Evolutionary conservation across 768 basidiomycete species (phyloP).

Genomic region (Boletus rubroflammeus): DNA sequence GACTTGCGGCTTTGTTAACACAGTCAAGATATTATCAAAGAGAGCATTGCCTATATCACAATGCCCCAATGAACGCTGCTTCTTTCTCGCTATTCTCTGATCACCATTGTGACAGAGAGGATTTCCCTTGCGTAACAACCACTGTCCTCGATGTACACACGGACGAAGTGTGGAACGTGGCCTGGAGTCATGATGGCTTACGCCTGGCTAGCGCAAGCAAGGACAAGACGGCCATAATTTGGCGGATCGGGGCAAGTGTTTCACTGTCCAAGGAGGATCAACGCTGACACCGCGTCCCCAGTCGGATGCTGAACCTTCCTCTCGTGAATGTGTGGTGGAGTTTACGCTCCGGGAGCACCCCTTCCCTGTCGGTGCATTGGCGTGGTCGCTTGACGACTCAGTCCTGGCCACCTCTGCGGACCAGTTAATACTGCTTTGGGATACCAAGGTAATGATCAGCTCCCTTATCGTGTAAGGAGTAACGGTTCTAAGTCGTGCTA

Average conservation of each 20-base stretch:
- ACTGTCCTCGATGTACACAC: conserved; percentile 81
- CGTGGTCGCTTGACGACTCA: conserved; percentile 91
- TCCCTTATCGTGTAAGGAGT: background rate
- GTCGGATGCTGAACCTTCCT: conserved; percentile 45
- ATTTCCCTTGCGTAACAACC: conserved; percentile 84
- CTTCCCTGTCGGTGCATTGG: conserved; percentile 74
- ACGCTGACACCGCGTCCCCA: conserved; percentile 22
- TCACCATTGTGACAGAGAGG: conserved; percentile 74
- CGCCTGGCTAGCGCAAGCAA: conserved; percentile 85
- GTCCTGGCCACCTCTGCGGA: conserved; percentile 83
- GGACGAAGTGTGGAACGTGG: conserved; percentile 94
- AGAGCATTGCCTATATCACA: conserved; percentile 83
- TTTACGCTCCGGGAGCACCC: conserved; percentile 70
- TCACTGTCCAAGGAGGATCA: conserved; percentile 4
- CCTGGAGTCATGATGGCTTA: conserved; percentile 89
- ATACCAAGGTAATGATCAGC: conserved; percentile 62
- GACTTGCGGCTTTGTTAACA: conserved; percentile 78
- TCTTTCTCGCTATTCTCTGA: conserved; percentile 85
- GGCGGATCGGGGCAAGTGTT: conserved; percentile 72
- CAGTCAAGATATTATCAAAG: conserved; percentile 84
- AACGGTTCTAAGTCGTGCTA: conserved; percentile 31
- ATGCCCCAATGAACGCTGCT: conserved; percentile 50
- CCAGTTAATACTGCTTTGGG: conserved; percentile 82
- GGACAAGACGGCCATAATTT: conserved; percentile 86
- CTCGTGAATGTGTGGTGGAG: conserved; percentile 58